phyloP scores from a whole-genome alignment of 1,284 basidiomycete species.

The Golubevia sp. region DNA sequence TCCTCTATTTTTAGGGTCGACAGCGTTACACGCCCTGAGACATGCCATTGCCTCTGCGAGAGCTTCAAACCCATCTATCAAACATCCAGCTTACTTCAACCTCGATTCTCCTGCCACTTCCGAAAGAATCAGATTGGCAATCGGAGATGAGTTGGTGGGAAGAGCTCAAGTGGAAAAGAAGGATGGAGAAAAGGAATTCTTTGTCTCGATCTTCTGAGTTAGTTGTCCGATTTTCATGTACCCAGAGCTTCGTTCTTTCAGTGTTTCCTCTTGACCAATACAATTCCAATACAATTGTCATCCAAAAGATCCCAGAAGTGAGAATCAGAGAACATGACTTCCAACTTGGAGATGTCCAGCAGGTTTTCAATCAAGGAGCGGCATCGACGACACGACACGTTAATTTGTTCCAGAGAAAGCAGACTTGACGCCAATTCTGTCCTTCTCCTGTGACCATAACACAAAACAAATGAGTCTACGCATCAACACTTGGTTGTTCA shows the following conservation, averaged over 20 bases:
- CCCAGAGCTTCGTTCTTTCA: constrained; percentile 7
- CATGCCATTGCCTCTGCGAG: constrained; percentile 55
- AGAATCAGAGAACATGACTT: constrained; percentile 14
- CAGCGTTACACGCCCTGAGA: constrained; percentile 58
- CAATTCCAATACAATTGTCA: constrained; percentile 27
- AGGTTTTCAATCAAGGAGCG: too few relatives aligned
- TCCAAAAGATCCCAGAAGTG: constrained; percentile 25
- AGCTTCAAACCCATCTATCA: constrained; percentile 27
- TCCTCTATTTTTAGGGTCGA: constrained; percentile 58
- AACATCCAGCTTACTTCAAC: constrained; percentile 23
- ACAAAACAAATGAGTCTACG: too few relatives aligned
- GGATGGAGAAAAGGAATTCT: constrained; percentile 54
- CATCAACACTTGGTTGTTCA: too few relatives aligned
- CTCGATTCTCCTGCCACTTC: constrained; percentile 57
- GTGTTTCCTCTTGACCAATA: constrained; percentile 21
- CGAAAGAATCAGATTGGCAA: constrained; percentile 57
- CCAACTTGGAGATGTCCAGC: constrained; percentile 12
- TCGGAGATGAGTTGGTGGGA: constrained; percentile 43
- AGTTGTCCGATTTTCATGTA: not conserved
- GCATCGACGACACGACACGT: too few relatives aligned
- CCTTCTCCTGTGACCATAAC: too few relatives aligned
- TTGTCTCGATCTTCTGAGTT: constrained; percentile 41
- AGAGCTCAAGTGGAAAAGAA: constrained; percentile 37
- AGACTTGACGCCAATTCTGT: too few relatives aligned
- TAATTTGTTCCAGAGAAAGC: too few relatives aligned